Evolutionary conservation across 495 filamentous ascomycete species (phyloP).

Genomic region (Neurospora sp.): DNA sequence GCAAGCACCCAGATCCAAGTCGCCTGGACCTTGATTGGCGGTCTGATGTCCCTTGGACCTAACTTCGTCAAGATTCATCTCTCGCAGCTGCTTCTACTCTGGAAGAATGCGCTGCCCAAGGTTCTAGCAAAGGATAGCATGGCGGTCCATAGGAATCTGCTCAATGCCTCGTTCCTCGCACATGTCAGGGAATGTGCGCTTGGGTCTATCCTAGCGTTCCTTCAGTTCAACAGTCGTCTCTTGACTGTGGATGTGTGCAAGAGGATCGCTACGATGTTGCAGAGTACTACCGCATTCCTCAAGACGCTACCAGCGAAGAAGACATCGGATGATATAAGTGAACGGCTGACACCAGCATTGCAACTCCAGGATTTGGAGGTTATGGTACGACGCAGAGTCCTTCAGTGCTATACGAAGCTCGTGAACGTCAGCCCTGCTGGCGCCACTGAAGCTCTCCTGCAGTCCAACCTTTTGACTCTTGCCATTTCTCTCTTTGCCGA

Average conservation of each 20-base stretch:
- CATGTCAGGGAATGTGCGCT: constrained; percentile 95
- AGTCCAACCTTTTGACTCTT: constrained; percentile 88
- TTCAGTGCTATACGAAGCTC: constrained; percentile 89
- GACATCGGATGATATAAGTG: constrained; percentile 75
- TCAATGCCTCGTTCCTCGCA: constrained; percentile 86
- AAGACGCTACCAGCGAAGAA: constrained; percentile 75
- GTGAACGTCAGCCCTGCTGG: constrained; percentile 74
- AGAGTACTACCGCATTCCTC: constrained; percentile 84
- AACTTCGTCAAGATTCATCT: constrained; percentile 99
- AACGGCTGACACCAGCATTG: constrained; percentile 74
- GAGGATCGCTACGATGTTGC: constrained; percentile 85
- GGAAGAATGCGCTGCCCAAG: constrained; percentile 94
- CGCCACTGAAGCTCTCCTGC: constrained; percentile 73
- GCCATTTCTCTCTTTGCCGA: constrained; percentile 89
- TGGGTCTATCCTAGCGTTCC: constrained; percentile 80
- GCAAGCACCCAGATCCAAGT: constrained; percentile 94
- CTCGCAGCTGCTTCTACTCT: constrained; percentile 87
- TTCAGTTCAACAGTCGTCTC: constrained; percentile 87
- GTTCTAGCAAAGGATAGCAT: constrained; percentile 79
- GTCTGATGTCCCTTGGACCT: constrained; percentile 89
- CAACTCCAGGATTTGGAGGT: constrained; percentile 86
- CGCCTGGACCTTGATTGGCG: constrained; percentile 94
- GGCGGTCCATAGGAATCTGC: constrained; percentile 61
- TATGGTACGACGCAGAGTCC: constrained; percentile 86
- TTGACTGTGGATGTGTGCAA: constrained; percentile 93